Evolutionary conservation across 1,284 basidiomycete species (phyloP), one percentile per base, ranked within the genome.

Genomic region (Apiotrichum veenhuisii): DNA sequence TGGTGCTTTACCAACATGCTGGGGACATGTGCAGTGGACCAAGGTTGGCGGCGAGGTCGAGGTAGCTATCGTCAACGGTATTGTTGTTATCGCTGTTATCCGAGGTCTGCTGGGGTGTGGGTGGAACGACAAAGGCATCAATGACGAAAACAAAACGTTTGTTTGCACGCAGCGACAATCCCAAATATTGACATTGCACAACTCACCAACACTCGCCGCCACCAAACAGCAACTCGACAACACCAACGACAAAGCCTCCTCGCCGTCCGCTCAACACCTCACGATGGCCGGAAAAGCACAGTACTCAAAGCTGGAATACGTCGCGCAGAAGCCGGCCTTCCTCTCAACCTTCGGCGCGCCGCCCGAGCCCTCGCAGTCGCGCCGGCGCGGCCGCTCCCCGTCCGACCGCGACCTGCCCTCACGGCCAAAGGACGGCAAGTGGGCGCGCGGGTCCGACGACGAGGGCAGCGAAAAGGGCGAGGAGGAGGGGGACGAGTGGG

Each of bases 401-500:
- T 30, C 30, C 55, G 64, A 41, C 20, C 10, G 36, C 47, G 53
- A 52, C 34, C 52, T 75, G 46, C 74, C 74, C 22, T 58, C 61
- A 22, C 64, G 73, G 36, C 73, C 73, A 1, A 57, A 43, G 10
- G 71, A 73, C 17, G 73, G 72, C 12, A 33, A 64, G 49, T 75
- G 73, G 73, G 71, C 73, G 0, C 48, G 57, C 10, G 72, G 70
- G 9, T 64, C 61, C 46, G 72, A 72, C 55, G 68, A 68, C 47
- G 54, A 54, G 50, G 36, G 52, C 49, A 55, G 52, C 10, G 20
- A 64, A 52, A 54, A 54, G 25, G 50, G 51, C 27, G 56, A 58
- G 22, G 80, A 84, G 64, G 81, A 87, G 0, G 83, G 81, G 26
- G 84, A 85, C 59, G 84, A 90, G 63, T 84, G 83, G 42, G 87